These are phyloP conservation scores for Neonectria sp. DNA, from an alignment of 2,329 filamentous ascomycete species.

Conservation along the genomic window DNA sequence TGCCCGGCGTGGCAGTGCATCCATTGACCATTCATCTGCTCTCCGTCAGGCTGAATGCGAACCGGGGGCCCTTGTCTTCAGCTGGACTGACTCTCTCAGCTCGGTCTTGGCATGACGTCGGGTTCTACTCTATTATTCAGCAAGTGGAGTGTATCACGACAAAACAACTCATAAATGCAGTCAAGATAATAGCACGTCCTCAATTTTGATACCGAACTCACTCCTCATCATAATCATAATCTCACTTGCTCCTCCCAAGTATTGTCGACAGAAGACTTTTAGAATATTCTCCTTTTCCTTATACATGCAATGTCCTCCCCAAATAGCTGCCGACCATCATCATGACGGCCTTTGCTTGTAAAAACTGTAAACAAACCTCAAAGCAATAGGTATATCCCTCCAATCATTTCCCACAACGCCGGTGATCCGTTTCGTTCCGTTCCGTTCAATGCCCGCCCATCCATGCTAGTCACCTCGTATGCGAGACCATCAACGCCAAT, in stretches of 20 bases:
- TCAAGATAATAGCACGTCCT: not conserved
- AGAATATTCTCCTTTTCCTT: constrained; percentile 11
- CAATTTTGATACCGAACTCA: not conserved
- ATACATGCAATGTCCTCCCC: constrained; percentile 20
- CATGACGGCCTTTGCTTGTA: constrained; percentile 8
- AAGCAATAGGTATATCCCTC: constrained; percentile 49
- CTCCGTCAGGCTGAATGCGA: not conserved
- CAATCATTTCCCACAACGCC: constrained; percentile 42
- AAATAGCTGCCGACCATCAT: constrained; percentile 11
- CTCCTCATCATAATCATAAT: not conserved
- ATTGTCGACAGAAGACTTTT: not conserved
- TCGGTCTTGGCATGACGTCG: constrained; percentile 18
- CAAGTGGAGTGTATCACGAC: not conserved
- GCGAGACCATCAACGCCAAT: constrained; percentile 43
- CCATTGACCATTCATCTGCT: too few relatives aligned
- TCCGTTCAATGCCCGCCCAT: constrained; percentile 27
- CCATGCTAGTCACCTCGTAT: constrained; percentile 45
- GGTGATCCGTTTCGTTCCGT: constrained; percentile 28
- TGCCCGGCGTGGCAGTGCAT: not conserved
- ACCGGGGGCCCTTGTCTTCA: constrained; percentile 12
- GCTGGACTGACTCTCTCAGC: constrained; percentile 14
- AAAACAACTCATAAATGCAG: not conserved
- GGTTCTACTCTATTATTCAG: not conserved
- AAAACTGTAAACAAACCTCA: constrained; percentile 21
- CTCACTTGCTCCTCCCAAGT: not conserved